Evolutionary conservation across 768 basidiomycete genomes (phyloP).

Genomic region (Lentinula sp.): DNA sequence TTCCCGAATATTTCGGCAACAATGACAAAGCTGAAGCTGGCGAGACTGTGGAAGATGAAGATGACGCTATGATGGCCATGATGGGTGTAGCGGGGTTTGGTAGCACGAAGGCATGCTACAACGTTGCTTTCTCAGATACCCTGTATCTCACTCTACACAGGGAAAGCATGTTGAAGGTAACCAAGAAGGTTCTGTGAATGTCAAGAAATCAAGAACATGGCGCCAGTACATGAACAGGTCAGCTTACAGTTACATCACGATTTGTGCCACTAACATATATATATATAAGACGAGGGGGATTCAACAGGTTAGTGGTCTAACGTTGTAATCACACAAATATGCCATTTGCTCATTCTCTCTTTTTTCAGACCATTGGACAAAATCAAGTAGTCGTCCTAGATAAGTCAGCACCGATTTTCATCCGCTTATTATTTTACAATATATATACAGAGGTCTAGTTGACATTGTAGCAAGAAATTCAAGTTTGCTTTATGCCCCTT

Average conservation of each 20-base stretch:
- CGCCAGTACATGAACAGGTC: slow-evolving; percentile 98
- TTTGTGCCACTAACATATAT: slow-evolving; percentile 9
- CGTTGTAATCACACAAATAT: slow-evolving; percentile 4
- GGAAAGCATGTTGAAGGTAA: slow-evolving; percentile 79
- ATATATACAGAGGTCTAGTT: slow-evolving; percentile 8
- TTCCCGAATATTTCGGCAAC: slow-evolving; percentile 23
- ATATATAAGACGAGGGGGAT: slow-evolving; percentile 64
- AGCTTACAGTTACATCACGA: slow-evolving; percentile 13
- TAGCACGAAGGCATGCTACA: slow-evolving; percentile 66
- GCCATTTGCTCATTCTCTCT: background rate
- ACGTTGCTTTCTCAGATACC: background rate
- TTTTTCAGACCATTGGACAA: slow-evolving; percentile 80
- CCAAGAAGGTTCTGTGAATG: slow-evolving; percentile 58
- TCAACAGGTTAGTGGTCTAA: slow-evolving; percentile 55
- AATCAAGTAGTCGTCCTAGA: slow-evolving; percentile 59
- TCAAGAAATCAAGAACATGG: slow-evolving; percentile 89
- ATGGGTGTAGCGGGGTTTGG: slow-evolving; percentile 92
- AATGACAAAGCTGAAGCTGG: slow-evolving; percentile 40
- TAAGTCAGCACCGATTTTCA: background rate
- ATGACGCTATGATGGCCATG: slow-evolving; percentile 78
- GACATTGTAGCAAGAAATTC: no score
- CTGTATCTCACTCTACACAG: slow-evolving; percentile 26
- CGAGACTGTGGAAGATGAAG: slow-evolving; percentile 56
- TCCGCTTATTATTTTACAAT: slow-evolving; percentile 1
- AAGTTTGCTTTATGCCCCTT: no score